Evolutionary conservation across 2,329 filamentous ascomycete genomes (phyloP).

Genomic region (Claviceps digitariae): DNA sequence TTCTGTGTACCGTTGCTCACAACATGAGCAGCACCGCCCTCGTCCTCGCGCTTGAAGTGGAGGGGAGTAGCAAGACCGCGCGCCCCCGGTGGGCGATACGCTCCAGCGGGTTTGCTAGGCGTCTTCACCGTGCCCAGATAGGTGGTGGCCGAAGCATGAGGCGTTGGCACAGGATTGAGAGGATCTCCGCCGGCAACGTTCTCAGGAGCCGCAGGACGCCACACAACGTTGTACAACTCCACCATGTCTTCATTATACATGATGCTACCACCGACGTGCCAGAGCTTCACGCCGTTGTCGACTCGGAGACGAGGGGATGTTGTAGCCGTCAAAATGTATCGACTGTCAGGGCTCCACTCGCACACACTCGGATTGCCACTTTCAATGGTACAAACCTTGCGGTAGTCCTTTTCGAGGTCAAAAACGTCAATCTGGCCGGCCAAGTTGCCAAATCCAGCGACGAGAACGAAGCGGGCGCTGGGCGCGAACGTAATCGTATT

Average conservation of each 20-base stretch:
- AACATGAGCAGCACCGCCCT: conserved; percentile 80
- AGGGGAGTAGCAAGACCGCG: conserved; percentile 79
- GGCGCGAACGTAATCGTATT: conserved; percentile 96
- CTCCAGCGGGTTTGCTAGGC: conserved; percentile 91
- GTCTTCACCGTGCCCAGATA: conserved; percentile 84
- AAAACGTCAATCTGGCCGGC: conserved; percentile 97
- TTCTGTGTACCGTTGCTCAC: conserved; percentile 64
- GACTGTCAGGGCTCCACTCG: conserved; percentile 93
- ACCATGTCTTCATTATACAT: conserved; percentile 95
- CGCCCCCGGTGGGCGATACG: conserved; percentile 88
- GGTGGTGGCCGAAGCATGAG: conserved; percentile 69
- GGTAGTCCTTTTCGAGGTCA: conserved; percentile 86
- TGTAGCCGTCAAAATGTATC: conserved; percentile 92
- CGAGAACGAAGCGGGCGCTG: conserved; percentile 79
- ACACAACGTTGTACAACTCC: conserved; percentile 82
- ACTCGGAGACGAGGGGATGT: conserved; percentile 90
- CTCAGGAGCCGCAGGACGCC: conserved; percentile 61
- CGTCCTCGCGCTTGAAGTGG: conserved; percentile 94
- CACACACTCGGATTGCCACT: conserved; percentile 92
- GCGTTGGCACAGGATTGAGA: conserved; percentile 57
- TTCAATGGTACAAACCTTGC: conserved; percentile 86
- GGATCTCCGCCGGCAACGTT: conserved; percentile 53
- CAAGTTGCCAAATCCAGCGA: conserved; percentile 94
- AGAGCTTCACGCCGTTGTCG: conserved; percentile 91
- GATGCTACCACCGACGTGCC: conserved; percentile 76